A percentile compares a stretch with the other conserved stretches of the same genome.
Evolutionary conservation across 345 rosid species (phyloP).

Genomic region (Fremontodendron californicum): DNA sequence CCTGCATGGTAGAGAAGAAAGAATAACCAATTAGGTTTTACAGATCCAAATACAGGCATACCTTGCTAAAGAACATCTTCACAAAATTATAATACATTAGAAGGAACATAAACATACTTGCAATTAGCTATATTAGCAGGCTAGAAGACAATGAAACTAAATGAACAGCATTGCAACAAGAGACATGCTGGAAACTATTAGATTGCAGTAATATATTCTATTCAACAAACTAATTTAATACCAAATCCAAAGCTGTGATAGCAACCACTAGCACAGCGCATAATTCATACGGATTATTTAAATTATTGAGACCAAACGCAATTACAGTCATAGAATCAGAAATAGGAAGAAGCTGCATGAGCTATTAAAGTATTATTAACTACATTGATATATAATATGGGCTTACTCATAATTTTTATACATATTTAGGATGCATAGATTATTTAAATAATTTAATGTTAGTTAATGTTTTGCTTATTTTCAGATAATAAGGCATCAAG

Average conservation of each 20-base stretch:
- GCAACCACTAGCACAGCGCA: neutral
- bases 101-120: constrained; percentile 11
- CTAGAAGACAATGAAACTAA: constrained; percentile 3
- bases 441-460: neutral
- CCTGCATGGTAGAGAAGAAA: constrained; percentile 43
- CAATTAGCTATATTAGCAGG: neutral
- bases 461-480: neutral
- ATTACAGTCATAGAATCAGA: neutral
- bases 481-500: neutral
- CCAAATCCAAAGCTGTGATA: neutral
- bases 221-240: neutral
- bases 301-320: neutral
- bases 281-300: neutral
- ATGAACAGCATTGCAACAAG: constrained; percentile 6
- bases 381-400: neutral
- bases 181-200: neutral
- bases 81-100: neutral
- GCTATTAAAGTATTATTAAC: neutral
- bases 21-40: neutral
- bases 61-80: neutral
- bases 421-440: neutral
- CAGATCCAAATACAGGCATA: neutral
- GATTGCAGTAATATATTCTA: neutral
- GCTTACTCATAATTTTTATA: neutral
- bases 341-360: neutral